phyloP scores from a whole-genome alignment of 129 eudicot species.

The Flaveria bidentis region DNA sequence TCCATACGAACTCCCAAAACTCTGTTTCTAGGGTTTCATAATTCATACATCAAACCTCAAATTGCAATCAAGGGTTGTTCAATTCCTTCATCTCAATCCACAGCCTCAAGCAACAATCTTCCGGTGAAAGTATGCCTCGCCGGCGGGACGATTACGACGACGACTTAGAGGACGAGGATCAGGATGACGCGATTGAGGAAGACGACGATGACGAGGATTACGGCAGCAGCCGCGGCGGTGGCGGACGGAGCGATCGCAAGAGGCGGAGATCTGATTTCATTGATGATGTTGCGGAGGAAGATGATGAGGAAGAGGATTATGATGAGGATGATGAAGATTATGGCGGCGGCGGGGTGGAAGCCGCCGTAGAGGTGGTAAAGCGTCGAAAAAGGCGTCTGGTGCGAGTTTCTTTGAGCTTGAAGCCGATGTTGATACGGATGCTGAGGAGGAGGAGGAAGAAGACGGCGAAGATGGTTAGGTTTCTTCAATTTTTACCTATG shows the following conservation, averaged over 20 bases:
- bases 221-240: conserved; percentile 46
- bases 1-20: conserved; percentile 31
- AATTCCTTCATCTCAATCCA: neutral
- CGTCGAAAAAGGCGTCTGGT: conserved; percentile 45
- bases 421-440: conserved; percentile 68
- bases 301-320: conserved; percentile 61
- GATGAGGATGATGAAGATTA: conserved; percentile 62
- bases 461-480: conserved; percentile 85
- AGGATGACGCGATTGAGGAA: conserved; percentile 51
- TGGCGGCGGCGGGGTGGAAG: conserved; percentile 44
- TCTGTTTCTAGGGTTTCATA: conserved; percentile 38
- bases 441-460: conserved; percentile 92
- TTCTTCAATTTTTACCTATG: conserved; percentile 6
- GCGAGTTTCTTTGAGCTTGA: conserved; percentile 69
- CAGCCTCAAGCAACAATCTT: neutral
- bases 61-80: conserved; percentile 1
- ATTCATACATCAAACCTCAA: neutral
- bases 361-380: conserved; percentile 34
- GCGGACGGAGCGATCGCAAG: conserved; percentile 35
- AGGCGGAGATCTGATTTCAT: conserved; percentile 53
- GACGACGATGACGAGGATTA: conserved; percentile 59
- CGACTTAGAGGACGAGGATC: conserved; percentile 60
- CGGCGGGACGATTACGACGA: conserved; percentile 65
- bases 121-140: conserved; percentile 49
- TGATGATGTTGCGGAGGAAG: conserved; percentile 78